Evolutionary conservation across 2,329 filamentous ascomycete genomes (phyloP).

Genomic region (Monilinia vaccinii-corymbosi): DNA sequence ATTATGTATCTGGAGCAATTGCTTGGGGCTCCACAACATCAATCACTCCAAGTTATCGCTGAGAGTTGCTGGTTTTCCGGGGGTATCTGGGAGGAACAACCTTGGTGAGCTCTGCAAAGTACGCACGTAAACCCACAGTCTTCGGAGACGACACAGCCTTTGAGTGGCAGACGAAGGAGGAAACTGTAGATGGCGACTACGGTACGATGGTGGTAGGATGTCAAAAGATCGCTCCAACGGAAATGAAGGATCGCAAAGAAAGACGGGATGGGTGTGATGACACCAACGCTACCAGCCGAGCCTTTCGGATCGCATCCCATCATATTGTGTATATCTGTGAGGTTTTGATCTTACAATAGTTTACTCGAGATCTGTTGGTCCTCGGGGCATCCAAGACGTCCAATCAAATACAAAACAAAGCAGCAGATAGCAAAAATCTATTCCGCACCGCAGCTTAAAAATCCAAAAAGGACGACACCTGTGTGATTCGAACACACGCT

Average conservation of each 20-base stretch:
- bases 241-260: neutral
- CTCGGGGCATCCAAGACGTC: no score
- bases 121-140: no score
- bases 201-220: no score
- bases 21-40: neutral
- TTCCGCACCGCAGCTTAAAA: neutral
- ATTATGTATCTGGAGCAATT: neutral
- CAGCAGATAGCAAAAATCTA: no score
- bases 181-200: neutral
- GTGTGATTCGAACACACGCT: slow-evolving; percentile 36
- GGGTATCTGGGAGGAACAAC: neutral
- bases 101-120: no score
- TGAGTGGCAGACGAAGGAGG: neutral
- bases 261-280: neutral
- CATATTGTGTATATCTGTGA: no score
- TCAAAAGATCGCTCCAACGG: neutral
- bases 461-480: slow-evolving; percentile 24
- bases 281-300: neutral
- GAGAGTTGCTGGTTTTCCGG: neutral
- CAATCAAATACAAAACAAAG: no score
- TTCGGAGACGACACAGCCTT: neutral
- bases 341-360: no score
- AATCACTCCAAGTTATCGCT: neutral
- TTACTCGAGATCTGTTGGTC: no score
- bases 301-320: neutral